Base-by-base conservation (phyloP, 768 basidiomycete genomes). In the Boletus subparvulus region DNA sequence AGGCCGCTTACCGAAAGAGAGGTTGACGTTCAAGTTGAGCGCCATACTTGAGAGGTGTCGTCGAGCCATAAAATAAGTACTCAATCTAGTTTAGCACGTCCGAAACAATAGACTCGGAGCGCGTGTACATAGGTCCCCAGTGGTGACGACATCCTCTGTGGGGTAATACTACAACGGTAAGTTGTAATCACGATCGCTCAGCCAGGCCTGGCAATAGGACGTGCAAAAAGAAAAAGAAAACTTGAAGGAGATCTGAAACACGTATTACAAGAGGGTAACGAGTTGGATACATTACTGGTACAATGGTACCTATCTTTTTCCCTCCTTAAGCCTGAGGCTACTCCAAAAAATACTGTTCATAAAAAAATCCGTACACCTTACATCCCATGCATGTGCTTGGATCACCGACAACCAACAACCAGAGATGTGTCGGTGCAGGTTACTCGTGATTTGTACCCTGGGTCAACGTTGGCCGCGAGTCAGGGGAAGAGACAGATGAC, bases 221-320 rank as follows among this genome's bases (percentile, higher is more conserved):
- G 17, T 24, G 13, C 17, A 37, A 45, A 42, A 52, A 9, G 21
- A 4, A 36, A 24, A 12, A 19, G 28, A 32, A 8, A 45, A 16
- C 47, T 13, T n/a, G n/a, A n/a, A n/a, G 12, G 35, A 14, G 35
- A 44, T 16, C 44, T 24, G 55, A 32, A 47, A 54, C 39, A 39
- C 36, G 54, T 46, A 59, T 62, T 69, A 69, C 67, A 69, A 58
- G 55, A 59, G 57, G 60, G 65, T 55, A 59, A 67, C 59, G 44
- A 59, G 30, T 52, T 46, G 60, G 39, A 63, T 63, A 65, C 58
- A 54, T 64, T 60, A 68, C 56, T 55, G 50, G 45, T 68, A 69
- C 65, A 67, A 64, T 49, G 60, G 56, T 54, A 61, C 60, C 48
- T 59, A 42, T 55, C 54, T 39, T 52, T 46, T 37, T 44, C 40